These are phyloP conservation scores for Ocimum tenuiflorum DNA, from an alignment of 257 asterid species.

Conservation along the genomic window DNA sequence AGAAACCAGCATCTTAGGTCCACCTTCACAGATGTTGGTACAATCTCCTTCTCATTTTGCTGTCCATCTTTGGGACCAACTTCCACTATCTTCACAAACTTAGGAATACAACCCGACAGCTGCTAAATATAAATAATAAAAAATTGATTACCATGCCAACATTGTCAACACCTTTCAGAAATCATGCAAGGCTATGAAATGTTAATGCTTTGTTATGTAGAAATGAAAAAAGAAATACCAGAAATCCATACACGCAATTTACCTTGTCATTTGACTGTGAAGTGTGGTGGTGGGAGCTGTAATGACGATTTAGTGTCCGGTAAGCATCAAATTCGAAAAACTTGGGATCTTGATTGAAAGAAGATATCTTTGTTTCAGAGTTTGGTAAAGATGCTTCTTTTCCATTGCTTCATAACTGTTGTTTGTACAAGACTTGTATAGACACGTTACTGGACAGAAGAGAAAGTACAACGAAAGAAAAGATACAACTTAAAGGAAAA, in stretches of 20 bases:
- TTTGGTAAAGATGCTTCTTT: conserved; percentile 20
- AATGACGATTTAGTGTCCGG: conserved; percentile 16
- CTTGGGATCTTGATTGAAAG: conserved; percentile 25
- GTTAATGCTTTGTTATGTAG: not conserved
- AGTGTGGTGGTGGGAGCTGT: conserved; percentile 27
- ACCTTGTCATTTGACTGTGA: too few relatives aligned
- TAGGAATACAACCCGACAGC: conserved; percentile 53
- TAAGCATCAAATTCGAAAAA: conserved; percentile 20
- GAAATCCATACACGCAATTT: not conserved
- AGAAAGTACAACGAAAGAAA: too few relatives aligned
- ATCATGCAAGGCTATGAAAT: too few relatives aligned
- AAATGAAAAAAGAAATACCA: not conserved
- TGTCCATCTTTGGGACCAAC: conserved; percentile 94
- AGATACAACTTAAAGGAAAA: too few relatives aligned
- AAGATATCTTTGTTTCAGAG: conserved; percentile 17
- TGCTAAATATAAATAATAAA: conserved; percentile 32
- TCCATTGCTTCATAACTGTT: too few relatives aligned
- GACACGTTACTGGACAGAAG: too few relatives aligned
- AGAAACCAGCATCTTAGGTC: conserved; percentile 67
- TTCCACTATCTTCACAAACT: conserved; percentile 73
- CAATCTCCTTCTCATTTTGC: conserved; percentile 79
- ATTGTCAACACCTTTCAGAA: too few relatives aligned
- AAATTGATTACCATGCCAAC: not conserved
- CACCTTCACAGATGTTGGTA: conserved; percentile 73
- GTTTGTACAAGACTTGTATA: too few relatives aligned